These are phyloP conservation scores for Tulasnella calospora DNA, from an alignment of 768 basidiomycete genomes.

Conservation along the genomic window DNA sequence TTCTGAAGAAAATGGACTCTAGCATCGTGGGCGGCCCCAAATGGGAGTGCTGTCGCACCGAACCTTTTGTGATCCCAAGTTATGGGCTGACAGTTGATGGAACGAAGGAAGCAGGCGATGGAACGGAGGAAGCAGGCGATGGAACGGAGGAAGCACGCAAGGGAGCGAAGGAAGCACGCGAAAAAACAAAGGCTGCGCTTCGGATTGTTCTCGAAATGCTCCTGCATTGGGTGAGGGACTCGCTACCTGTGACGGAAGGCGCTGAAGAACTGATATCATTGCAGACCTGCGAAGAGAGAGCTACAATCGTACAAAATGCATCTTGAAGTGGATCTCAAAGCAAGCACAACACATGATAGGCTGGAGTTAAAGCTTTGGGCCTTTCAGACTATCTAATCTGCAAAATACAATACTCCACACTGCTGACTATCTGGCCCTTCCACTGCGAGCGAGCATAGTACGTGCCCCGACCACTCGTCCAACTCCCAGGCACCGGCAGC, in stretches of 20 bases:
- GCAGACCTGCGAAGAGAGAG: background rate
- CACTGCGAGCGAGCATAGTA: background rate
- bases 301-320: background rate
- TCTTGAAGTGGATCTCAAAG: no score
- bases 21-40: no score
- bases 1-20: background rate
- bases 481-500: background rate
- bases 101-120: no score
- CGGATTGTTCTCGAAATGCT: background rate
- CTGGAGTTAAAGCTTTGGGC: no score
- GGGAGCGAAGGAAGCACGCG: background rate
- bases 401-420: no score
- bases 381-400: no score
- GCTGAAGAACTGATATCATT: background rate
- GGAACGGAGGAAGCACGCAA: no score
- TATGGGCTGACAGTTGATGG: no score
- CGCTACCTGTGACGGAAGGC: background rate
- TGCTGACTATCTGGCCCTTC: no score
- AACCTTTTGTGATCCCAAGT: background rate
- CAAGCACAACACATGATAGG: no score
- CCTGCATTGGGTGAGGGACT: no score
- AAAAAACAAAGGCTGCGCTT: background rate
- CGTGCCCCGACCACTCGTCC: background rate
- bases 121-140: no score
- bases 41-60: background rate